Base-by-base conservation (phyloP, 1,284 basidiomycete species). In the Salmacisia buchloeana region DNA sequence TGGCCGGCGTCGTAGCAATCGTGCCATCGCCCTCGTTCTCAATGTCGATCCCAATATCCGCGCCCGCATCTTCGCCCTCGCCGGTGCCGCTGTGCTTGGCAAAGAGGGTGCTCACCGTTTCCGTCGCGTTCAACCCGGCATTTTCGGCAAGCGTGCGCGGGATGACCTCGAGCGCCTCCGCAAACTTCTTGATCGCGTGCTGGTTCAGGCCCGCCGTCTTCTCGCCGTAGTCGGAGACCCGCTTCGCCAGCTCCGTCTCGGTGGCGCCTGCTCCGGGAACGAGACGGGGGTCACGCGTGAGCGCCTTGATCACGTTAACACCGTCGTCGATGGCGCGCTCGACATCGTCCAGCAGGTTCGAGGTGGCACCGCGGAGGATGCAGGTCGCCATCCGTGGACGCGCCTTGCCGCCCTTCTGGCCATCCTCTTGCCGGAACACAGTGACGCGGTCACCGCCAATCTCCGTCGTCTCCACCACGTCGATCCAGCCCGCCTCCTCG, bases 361-460 rank as follows among this genome's bases (percentile, higher is more conserved):
- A 86, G 1, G 96, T 99, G 43, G 96, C 94, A 3, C 96, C 96
- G 21, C 77, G 75, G 35, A 79, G 66, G 1, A 79, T 77, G 23
- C 78, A 69, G 29, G 77, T 79, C 59, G 74, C 73, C 70, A 79
- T 77, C 59, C 71, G 68, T 27, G 77, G 76, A 52, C 70, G 71
- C 29, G 76, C 69, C 58, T 79, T 76, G 29, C 77, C 77, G 6
- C 77, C 77, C 3, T 71, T 70, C 60, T 73, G 66, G 21, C 69
- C 74, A 4, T 77, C 73, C 84, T 73, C 78, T 81, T 98, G 96
- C 46, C 94, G 86, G 71, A 99, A 87, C 0, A 98, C 94, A 1
- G 94, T 97, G 38, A 97, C 96, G 58, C 94, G 88, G 82, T 99
- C 96, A 5, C 96, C 96, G 52, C 96, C 96, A 72, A 98, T 90